Conservation (phyloP, 371 early-diverging fungal genomes). For the Dichotomocladium elegans region DNA sequence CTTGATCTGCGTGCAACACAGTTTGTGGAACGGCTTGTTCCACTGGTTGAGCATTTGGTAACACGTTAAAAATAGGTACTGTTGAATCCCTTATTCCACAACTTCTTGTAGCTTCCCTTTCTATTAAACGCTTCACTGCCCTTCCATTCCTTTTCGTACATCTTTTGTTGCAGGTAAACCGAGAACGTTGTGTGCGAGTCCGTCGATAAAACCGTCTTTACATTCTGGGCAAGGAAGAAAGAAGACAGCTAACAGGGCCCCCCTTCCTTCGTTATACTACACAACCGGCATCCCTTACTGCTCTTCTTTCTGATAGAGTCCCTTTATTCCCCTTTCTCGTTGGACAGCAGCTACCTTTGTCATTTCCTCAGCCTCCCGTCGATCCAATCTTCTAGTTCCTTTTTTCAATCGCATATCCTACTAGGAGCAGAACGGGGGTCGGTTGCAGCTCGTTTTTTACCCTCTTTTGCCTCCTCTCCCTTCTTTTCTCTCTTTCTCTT, state of each 20-base stretch:
- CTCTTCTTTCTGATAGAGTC: not conserved
- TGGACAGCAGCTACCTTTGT: not conserved
- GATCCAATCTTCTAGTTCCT: slow-evolving; percentile 4
- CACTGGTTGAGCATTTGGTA: not conserved
- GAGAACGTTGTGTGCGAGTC: too few species aligned
- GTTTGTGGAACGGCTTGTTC: not conserved
- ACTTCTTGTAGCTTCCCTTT: too few species aligned
- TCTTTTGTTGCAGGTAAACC: too few species aligned
- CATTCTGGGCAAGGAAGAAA: too few species aligned
- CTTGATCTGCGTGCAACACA: not conserved
- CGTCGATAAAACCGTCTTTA: too few species aligned
- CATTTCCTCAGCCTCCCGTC: not conserved
- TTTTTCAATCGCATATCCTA: not conserved
- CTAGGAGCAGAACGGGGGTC: not conserved
- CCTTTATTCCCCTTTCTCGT: not conserved
- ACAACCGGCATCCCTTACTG: not conserved
- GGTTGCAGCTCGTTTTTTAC: not conserved
- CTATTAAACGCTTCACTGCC: too few species aligned
- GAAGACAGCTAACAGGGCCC: too few species aligned
- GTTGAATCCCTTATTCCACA: too few species aligned
- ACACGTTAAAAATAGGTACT: slow-evolving; percentile 2
- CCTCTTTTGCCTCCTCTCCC: not conserved
- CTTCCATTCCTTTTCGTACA: slow-evolving; percentile 11
- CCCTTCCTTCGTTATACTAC: slow-evolving; percentile 2
- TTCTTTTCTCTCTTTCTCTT: not conserved